Conservation (phyloP, 305 asterid genomes). For the Fraxinus dipetala region DNA sequence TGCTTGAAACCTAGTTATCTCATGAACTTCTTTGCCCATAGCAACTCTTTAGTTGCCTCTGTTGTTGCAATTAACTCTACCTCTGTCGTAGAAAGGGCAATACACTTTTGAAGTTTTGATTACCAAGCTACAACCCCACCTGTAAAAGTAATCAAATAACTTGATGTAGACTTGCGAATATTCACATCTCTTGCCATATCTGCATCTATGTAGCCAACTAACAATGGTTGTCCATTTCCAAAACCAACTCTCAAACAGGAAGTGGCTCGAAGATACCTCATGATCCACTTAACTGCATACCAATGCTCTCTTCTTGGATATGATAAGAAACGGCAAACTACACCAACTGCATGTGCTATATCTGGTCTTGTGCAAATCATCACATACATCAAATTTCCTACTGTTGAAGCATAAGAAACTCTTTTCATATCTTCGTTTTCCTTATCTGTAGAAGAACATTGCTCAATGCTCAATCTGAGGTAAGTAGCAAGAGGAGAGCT, state of each 20-base stretch:
- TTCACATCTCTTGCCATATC: neutral
- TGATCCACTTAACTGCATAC: neutral
- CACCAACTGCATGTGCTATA: neutral
- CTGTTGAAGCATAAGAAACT: neutral
- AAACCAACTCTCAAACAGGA: neutral
- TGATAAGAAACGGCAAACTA: neutral
- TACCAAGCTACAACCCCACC: neutral
- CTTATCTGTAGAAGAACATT: no score
- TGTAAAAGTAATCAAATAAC: neutral
- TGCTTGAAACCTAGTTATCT: neutral
- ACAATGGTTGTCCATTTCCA: neutral
- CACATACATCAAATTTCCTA: neutral
- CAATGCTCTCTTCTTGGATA: neutral
- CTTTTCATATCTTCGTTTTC: neutral
- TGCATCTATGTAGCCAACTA: neutral
- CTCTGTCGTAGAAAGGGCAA: neutral
- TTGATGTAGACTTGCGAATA: neutral
- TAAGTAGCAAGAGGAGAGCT: neutral
- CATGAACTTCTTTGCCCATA: neutral
- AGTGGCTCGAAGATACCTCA: neutral
- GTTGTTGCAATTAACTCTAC: neutral
- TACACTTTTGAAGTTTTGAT: neutral
- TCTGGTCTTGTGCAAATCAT: neutral
- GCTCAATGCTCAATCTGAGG: no score
- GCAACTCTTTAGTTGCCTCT: neutral